Evolutionary conservation across 768 basidiomycete species (phyloP), one percentile per base, ranked within the genome.

Genomic region (Panaeolus papilionaceus): DNA sequence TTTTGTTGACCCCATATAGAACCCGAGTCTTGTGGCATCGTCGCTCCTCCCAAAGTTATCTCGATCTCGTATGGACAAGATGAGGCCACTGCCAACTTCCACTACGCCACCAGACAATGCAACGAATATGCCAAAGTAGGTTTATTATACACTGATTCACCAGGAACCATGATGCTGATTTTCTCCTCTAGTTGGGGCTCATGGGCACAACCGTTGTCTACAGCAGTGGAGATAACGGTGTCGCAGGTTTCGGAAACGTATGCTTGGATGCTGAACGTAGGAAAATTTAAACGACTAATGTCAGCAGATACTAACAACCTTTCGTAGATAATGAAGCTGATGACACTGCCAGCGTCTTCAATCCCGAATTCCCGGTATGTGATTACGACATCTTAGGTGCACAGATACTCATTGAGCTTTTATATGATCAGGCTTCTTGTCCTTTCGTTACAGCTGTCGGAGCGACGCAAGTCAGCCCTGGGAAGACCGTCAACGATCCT

Each of bases 381-480:
- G 4, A 23, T 12, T 4, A 38, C 7, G 23, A 33, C 42, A 42
- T 62, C n/a, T 12, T 64, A 3, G 18, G 11, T 11, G 18, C 20
- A 39, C 9, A n/a, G 23, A 16, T 18, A 12, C 20, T 51, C 26
- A 51, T 26, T 7, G 7, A 51, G 20, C 1, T 2, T 18, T 16
- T 10, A 2, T 40, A 44, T 44, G 0, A 9, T 44, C 28, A 81
- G 80, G 76, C 76, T 14, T 81, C 82, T 4, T 86, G 85, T 69
- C 85, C 85, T 0, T 86, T 81, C 65, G 73, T 86, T 37, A 86
- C 86, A n/a, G 80, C 86, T 5, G 83, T 87, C 49, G 86, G 86
- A n/a, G 83, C 81, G 0, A 87, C 86, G 0, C 85, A 86, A 68
- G 69, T 87, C 47, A 81, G 79, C 42, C 79, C 79, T 5, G 78